These are phyloP conservation scores for Dryadomyces quercus-mongolicae DNA, from an alignment of 2,329 filamentous ascomycete genomes.

Conservation along the genomic window DNA sequence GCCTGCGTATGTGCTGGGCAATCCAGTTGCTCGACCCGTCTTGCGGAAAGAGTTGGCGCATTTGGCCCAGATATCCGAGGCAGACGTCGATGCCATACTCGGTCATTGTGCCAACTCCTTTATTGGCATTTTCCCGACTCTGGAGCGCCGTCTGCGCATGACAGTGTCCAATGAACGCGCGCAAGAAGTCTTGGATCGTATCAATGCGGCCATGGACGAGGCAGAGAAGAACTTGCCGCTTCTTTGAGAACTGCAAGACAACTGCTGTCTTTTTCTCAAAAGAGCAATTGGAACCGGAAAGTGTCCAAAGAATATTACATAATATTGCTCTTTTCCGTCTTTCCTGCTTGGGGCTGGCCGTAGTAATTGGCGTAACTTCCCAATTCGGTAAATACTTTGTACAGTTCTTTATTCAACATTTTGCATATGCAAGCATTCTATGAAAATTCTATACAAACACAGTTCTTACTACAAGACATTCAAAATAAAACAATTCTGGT, in stretches of 20 bases:
- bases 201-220: slow-evolving; percentile 3
- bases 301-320: no score
- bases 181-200: background rate
- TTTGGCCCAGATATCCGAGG: background rate
- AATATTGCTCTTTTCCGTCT: no score
- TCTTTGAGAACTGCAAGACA: background rate
- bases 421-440: no score
- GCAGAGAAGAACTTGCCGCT: background rate
- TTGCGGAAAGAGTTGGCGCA: background rate
- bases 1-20: slow-evolving; percentile 1
- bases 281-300: no score
- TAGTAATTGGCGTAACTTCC: no score
- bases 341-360: no score
- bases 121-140: slow-evolving; percentile 2
- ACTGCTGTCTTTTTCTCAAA: no score
- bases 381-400: no score
- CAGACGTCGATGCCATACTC: background rate
- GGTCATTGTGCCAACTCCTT: slow-evolving; percentile 1
- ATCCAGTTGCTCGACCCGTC: background rate
- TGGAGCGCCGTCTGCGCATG: slow-evolving; percentile 3
- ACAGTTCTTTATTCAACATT: no score
- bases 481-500: no score
- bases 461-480: no score
- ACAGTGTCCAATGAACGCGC: background rate
- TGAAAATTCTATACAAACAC: no score